Base-by-base conservation (phyloP, 2,329 filamentous ascomycete species). In the Byssothecium circinans region DNA sequence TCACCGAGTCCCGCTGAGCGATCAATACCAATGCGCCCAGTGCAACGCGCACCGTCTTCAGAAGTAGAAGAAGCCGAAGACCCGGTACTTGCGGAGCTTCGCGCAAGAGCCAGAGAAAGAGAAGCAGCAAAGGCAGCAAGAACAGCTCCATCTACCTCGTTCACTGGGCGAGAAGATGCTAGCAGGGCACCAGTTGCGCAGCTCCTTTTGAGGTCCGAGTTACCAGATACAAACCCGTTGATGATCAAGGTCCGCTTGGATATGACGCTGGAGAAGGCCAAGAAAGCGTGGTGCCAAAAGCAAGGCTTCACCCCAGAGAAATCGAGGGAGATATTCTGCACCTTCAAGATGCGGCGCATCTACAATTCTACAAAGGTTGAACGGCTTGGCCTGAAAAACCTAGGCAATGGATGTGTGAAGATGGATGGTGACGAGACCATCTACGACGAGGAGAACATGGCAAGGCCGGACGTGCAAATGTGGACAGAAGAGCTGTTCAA, bases 301-400 rank as follows among this genome's bases (percentile, higher is more conserved):
- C 86, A 91, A 62, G 68, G 67, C 1, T 79, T 83, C 38, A 69
- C 74, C 1, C 69, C 74, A 2, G 74, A 79, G 2, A 66, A 78
- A 19, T 70, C 77, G 2, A 72, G 78, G 4, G 74, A 76, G 1
- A 74, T 95, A 15, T 87, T 94, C 59, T 78, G 97, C 45, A 94
- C 89, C 0, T 96, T 89, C 86, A 85, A 85, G 53, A 80, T 82
- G 20, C 82, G 82, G 48, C 82, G 83, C 49, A 72, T 96, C 2
- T 96, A 87, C 65, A 83, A 88, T 54, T 80, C 81, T n/a, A 89
- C 88, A 4, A 91, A 86, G 6, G 53, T 69, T 18, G 49, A 53
- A 18, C 55, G 67, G 2, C 45, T 70, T n/a, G 69, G 68, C 8
- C 79, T 94, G 37, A 72, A 74, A 22, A 61, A 77, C 2, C 74